These are phyloP conservation scores for Cladophialophora carrionii DNA, from an alignment of 2,329 filamentous ascomycete genomes.

Conservation along the genomic window DNA sequence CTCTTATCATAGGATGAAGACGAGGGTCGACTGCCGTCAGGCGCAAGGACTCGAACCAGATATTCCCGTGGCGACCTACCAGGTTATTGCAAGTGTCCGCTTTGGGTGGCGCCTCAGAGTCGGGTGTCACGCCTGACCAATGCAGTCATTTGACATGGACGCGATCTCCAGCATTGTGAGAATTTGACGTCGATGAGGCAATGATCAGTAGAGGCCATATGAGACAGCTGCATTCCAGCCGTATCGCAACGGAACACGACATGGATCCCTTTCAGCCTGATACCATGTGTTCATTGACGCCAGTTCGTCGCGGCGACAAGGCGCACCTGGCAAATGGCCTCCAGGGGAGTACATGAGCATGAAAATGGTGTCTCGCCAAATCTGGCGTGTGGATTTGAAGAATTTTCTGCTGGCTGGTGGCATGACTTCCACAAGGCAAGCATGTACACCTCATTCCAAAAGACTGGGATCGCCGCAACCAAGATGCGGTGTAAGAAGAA, in stretches of 20 bases:
- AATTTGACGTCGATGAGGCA: background rate
- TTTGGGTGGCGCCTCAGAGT: background rate
- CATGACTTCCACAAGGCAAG: background rate
- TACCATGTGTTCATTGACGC: background rate
- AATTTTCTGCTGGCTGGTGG: background rate
- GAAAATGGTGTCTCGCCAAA: background rate
- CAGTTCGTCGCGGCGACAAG: background rate
- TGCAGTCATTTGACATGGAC: background rate
- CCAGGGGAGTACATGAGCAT: background rate
- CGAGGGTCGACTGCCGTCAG: background rate
- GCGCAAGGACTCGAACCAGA: background rate
- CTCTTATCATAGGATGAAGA: background rate
- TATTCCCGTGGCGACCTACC: background rate
- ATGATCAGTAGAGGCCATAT: background rate
- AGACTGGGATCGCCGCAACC: background rate
- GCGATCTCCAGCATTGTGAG: background rate
- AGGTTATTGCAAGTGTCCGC: background rate
- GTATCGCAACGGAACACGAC: background rate
- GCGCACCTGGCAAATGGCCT: background rate
- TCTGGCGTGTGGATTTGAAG: background rate
- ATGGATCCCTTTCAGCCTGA: background rate
- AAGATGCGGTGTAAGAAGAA: conserved; percentile 11
- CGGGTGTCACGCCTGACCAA: background rate
- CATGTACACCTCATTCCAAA: background rate
- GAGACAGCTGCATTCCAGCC: background rate